Evolutionary conservation across 2,329 filamentous ascomycete species (phyloP), one percentile per base, ranked within the genome.

Genomic region (Ilyonectria robusta): DNA sequence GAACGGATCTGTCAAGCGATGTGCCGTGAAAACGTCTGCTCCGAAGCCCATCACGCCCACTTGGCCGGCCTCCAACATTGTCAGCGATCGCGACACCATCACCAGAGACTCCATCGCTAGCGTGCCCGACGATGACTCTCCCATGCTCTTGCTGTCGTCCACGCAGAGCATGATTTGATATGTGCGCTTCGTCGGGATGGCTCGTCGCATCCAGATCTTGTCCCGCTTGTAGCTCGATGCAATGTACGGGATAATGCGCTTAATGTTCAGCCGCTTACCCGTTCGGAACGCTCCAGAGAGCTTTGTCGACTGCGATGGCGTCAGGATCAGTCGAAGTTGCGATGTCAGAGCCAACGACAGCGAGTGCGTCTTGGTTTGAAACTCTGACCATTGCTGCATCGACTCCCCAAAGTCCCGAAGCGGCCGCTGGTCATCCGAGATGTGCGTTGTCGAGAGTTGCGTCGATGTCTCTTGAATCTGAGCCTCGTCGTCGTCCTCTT

Each of bases 171-270:
- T 91, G 80, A 99, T 97, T 81, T 99, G 97, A 82, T 99, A 99
- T 64, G 92, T 92, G 46, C 97, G 92, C 83, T 98, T 98, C 42
- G 92, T 95, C 1, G 97, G 97, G 56, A 97, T 91, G 37, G 90
- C 92, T 62, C 97, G 91, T 15, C 97, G 93, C 92, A 99, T 97
- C 96, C 96, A 99, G 82, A 99, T 99, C 86, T 99, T 99, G 88
- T 99, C 96, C 67, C 96, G 93, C 86, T 98, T 98, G 87, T 98
- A 99, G 78, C 93, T 92, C 0, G 95, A 98, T 1, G 97, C 96
- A 74, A 99, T 98, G 83, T 99, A 99, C 0, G 97, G 96, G 76
- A 99, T 99, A 82, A 99, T 99, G 74, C 95, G 94, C 83, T 98
- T 98, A 85, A 99, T 97, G 82, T 98, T 99, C 75, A 99, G 93